Conservation (phyloP, 2,329 filamentous ascomycete species). For the Aspergillus spinulosporus region DNA sequence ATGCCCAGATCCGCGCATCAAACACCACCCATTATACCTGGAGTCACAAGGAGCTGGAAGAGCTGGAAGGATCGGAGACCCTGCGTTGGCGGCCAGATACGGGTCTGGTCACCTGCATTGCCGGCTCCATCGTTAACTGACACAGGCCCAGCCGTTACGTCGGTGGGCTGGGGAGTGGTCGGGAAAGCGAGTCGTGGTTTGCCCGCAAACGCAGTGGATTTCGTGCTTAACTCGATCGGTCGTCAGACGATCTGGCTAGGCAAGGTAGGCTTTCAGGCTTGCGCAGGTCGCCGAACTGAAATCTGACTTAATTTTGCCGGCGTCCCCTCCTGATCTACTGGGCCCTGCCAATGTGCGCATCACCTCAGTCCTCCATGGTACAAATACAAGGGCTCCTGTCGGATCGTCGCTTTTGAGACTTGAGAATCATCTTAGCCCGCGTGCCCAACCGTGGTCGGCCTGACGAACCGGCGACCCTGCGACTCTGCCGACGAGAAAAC, state of each 20-base stretch:
- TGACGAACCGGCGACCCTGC: not conserved
- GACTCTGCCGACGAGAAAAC: constrained; percentile 20
- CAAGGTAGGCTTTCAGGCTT: constrained; percentile 27
- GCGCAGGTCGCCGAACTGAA: constrained; percentile 28
- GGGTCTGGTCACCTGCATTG: constrained; percentile 39
- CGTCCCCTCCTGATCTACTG: constrained; percentile 12
- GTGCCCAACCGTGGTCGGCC: constrained; percentile 35
- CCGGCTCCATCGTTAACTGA: constrained; percentile 32
- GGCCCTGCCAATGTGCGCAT: constrained; percentile 35
- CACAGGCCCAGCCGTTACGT: constrained; percentile 27
- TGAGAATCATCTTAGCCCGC: constrained; percentile 29
- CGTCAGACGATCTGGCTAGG: constrained; percentile 24
- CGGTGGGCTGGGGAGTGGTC: constrained; percentile 27
- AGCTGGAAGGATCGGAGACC: constrained; percentile 15
- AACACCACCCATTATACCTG: constrained; percentile 23
- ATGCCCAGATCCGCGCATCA: constrained; percentile 31
- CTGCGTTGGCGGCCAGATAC: constrained; percentile 26
- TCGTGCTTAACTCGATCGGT: constrained; percentile 26
- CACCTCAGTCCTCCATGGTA: constrained; percentile 23
- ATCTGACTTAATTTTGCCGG: constrained; percentile 18
- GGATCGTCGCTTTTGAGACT: constrained; percentile 29
- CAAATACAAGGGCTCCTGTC: constrained; percentile 29
- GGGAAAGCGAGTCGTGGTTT: constrained; percentile 27
- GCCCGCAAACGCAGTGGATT: constrained; percentile 31
- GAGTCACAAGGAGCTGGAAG: constrained; percentile 22